phyloP scores from a whole-genome alignment of 331 rosid genomes.

The Cydonia oblonga region DNA sequence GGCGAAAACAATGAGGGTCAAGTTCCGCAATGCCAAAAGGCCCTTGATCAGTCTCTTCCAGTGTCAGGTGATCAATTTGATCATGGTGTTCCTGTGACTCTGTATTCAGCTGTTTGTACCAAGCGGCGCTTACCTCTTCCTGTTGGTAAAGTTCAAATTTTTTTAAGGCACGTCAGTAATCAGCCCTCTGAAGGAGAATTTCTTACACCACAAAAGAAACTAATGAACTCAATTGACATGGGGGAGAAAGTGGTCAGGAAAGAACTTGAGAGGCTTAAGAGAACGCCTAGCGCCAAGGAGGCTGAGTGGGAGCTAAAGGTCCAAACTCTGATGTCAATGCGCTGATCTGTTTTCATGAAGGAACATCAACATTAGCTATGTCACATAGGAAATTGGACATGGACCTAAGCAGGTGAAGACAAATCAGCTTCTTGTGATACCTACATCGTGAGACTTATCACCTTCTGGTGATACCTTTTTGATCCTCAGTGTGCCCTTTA shows the following conservation, averaged over 20 bases:
- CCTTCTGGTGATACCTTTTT: constrained; percentile 2
- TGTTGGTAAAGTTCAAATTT: constrained; percentile 41
- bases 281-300: constrained; percentile 54
- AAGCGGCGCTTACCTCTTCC: constrained; percentile 27
- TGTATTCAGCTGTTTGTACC: constrained; percentile 11
- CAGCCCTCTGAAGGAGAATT: constrained; percentile 26
- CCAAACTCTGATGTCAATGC: constrained; percentile 70
- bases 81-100: constrained; percentile 11
- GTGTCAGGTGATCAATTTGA: constrained; percentile 29
- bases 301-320: constrained; percentile 64
- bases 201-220: constrained; percentile 69
- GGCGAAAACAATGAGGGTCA: constrained; percentile 16
- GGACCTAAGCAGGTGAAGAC: neutral
- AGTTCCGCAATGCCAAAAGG: constrained; percentile 4
- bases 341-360: constrained; percentile 21
- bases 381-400: neutral
- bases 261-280: constrained; percentile 48
- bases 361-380: neutral
- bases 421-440: constrained; percentile 1
- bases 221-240: constrained; percentile 48
- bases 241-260: constrained; percentile 60
- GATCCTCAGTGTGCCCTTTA: neutral
- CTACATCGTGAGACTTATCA: neutral
- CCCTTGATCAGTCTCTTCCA: constrained; percentile 20
- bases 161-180: constrained; percentile 28